phyloP scores from a whole-genome alignment of 495 filamentous ascomycete genomes.

The Aspergillus steynii region DNA sequence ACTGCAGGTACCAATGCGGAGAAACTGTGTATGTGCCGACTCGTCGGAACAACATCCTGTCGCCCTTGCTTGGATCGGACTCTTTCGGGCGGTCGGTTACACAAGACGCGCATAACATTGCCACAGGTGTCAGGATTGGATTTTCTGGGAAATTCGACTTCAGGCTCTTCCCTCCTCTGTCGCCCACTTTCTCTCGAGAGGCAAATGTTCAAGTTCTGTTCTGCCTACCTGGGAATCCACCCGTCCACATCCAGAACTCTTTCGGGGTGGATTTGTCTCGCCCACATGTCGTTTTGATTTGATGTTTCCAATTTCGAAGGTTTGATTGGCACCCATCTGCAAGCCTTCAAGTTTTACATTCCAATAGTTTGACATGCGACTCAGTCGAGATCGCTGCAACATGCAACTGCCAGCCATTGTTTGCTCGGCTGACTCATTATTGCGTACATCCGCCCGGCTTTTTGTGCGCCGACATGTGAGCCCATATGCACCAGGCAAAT shows the following conservation, averaged over 20 bases:
- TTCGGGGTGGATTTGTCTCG: conserved; percentile 5
- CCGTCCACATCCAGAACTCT: not conserved
- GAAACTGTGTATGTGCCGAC: conserved; percentile 7
- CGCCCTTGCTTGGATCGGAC: conserved; percentile 7
- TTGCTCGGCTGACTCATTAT: not conserved
- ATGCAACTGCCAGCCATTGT: not conserved
- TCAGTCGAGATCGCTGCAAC: not conserved
- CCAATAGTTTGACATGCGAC: conserved; percentile 12
- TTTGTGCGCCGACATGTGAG: not conserved
- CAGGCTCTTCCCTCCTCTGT: not conserved
- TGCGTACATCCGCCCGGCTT: not conserved
- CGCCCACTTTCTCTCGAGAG: not conserved
- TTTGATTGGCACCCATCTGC: conserved; percentile 14
- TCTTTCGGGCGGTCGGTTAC: conserved; percentile 2
- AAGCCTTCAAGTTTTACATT: conserved; percentile 16
- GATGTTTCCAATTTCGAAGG: conserved; percentile 10
- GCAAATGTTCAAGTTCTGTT: not conserved
- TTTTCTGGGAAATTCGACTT: conserved; percentile 1
- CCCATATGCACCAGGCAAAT: conserved; percentile 1
- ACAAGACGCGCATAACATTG: not conserved
- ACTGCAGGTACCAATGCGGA: conserved; percentile 48
- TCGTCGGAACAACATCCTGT: conserved; percentile 11
- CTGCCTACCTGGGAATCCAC: not conserved
- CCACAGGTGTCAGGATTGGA: conserved; percentile 17
- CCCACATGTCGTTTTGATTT: not conserved